These are phyloP conservation scores for Kodamaea derodonti DNA, from an alignment of 1,139 yeast species.

Conservation along the genomic window DNA sequence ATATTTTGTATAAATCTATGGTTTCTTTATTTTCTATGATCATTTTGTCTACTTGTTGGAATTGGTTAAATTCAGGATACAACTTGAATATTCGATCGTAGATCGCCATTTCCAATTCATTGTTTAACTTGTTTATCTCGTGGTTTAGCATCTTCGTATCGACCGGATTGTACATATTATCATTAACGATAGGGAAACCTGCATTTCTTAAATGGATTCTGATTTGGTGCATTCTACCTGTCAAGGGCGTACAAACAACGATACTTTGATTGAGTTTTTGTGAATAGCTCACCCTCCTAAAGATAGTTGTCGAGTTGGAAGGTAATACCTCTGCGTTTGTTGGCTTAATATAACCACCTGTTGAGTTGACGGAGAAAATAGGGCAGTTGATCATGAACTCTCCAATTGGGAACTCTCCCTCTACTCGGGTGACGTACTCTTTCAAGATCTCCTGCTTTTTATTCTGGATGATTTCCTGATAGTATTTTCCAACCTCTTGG, in stretches of 20 bases:
- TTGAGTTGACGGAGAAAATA: slow-evolving; percentile 31
- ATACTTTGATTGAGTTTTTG: slow-evolving; percentile 42
- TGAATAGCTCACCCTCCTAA: slow-evolving; percentile 24
- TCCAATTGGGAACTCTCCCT: slow-evolving; percentile 47
- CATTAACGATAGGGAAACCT: slow-evolving; percentile 70
- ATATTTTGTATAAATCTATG: slow-evolving; percentile 16
- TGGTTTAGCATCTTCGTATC: slow-evolving; percentile 9
- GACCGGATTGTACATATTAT: slow-evolving; percentile 48
- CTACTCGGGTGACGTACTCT: slow-evolving; percentile 60
- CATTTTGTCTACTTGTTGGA: slow-evolving; percentile 8
- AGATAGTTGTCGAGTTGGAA: slow-evolving; percentile 31
- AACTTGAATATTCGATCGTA: slow-evolving; percentile 20
- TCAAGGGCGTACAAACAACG: slow-evolving; percentile 61
- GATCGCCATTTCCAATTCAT: slow-evolving; percentile 25
- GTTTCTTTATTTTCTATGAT: slow-evolving; percentile 8
- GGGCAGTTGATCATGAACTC: slow-evolving; percentile 28
- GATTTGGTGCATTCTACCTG: slow-evolving; percentile 80
- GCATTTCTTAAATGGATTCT: slow-evolving; percentile 65
- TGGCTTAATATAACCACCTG: slow-evolving; percentile 36
- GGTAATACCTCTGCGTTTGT: slow-evolving; percentile 24
- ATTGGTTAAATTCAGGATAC: slow-evolving; percentile 13
- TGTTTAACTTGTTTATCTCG: slow-evolving; percentile 17
- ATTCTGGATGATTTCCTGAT: slow-evolving; percentile 39
- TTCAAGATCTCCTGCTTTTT: slow-evolving; percentile 37
- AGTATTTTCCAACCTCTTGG: slow-evolving; percentile 36